Conservation (phyloP, 1,139 yeast genomes). For the Magnusiomyces suaveolens region DNA sequence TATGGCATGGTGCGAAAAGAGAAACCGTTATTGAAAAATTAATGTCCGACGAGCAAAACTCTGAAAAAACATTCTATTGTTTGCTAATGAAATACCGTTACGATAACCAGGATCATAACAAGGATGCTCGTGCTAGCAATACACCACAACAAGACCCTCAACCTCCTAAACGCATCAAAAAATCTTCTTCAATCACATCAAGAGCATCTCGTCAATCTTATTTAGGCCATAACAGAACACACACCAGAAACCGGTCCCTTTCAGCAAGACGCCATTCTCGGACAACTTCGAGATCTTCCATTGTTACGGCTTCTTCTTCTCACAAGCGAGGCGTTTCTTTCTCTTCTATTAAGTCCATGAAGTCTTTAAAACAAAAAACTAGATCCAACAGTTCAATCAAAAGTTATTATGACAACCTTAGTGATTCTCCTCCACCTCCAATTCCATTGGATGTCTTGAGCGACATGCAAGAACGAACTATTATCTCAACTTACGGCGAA, state of each 20-base stretch:
- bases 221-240: constrained; percentile 4
- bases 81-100: constrained; percentile 74
- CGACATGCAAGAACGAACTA: neutral
- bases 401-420: neutral
- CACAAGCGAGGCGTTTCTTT: constrained; percentile 9
- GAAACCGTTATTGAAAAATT: constrained; percentile 51
- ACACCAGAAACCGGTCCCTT: constrained; percentile 8
- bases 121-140: neutral
- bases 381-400: constrained; percentile 5
- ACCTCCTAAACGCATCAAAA: neutral
- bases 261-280: constrained; percentile 4
- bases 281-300: constrained; percentile 6
- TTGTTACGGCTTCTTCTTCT: constrained; percentile 5
- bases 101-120: constrained; percentile 42
- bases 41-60: constrained; percentile 49
- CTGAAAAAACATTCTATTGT: constrained; percentile 87
- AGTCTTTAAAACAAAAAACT: constrained; percentile 1
- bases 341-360: neutral
- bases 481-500: neutral
- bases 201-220: neutral
- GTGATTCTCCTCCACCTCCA: constrained; percentile 11
- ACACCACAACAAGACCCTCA: neutral
- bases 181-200: neutral
- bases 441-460: constrained; percentile 11
- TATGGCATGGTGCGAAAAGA: constrained; percentile 81